Conservation (phyloP, 345 rosid genomes). For the Theobroma cacao region DNA sequence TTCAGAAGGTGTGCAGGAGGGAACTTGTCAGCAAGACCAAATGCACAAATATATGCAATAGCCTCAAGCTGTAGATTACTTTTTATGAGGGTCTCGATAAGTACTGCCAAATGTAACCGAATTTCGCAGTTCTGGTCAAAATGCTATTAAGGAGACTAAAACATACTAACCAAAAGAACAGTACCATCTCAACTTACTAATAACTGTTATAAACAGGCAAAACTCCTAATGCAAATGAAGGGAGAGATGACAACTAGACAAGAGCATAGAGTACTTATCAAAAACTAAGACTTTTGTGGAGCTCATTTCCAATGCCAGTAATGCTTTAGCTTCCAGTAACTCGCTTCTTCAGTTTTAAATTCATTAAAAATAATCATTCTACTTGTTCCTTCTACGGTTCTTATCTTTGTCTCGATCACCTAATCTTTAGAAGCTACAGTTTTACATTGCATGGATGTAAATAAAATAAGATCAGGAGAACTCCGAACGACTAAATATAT, state of each 20-base stretch:
- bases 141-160: not conserved
- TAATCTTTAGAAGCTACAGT: not conserved
- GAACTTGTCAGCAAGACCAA: slow-evolving; percentile 30
- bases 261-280: not conserved
- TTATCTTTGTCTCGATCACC: no score
- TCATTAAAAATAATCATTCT: no score
- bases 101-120: slow-evolving; percentile 3
- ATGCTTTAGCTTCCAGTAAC: not conserved
- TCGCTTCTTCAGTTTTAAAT: not conserved
- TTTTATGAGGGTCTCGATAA: not conserved
- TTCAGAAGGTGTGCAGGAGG: slow-evolving; percentile 28
- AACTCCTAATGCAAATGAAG: not conserved
- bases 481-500: not conserved
- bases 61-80: slow-evolving; percentile 22
- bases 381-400: no score
- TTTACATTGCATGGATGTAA: not conserved
- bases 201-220: not conserved
- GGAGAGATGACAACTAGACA: not conserved
- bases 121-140: not conserved
- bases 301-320: not conserved
- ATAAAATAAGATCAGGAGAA: not conserved
- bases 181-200: not conserved
- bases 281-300: not conserved
- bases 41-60: slow-evolving; percentile 29
- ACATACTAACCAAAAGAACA: not conserved